Evolutionary conservation across 2,329 filamentous ascomycete species (phyloP).

Genomic region (Rutstroemia sydowiana): DNA sequence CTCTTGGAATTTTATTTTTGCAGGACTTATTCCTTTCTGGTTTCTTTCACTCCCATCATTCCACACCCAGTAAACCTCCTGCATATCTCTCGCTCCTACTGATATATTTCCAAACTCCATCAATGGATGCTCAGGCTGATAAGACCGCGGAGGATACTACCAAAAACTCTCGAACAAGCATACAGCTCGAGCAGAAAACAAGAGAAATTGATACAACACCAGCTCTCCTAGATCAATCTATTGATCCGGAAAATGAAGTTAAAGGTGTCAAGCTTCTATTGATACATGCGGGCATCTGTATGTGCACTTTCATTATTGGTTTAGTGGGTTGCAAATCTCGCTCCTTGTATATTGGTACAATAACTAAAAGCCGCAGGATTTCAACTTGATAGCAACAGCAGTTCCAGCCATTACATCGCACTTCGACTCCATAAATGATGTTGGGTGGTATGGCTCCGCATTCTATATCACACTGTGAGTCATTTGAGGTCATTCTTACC

Average conservation of each 20-base stretch:
- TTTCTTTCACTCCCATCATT: not conserved
- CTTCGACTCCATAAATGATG: constrained; percentile 31
- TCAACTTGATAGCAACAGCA: constrained; percentile 17
- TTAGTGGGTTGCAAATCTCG: not conserved
- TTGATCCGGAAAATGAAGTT: constrained; percentile 7
- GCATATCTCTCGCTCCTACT: not conserved
- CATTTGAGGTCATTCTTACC: constrained; percentile 12
- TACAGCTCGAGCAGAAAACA: not conserved
- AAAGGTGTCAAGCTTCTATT: constrained; percentile 1
- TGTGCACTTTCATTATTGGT: constrained; percentile 5
- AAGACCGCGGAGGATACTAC: not conserved
- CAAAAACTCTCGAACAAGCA: not conserved
- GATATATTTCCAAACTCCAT: not conserved
- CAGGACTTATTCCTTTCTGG: not conserved
- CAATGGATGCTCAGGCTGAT: not conserved
- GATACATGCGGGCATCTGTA: constrained; percentile 2
- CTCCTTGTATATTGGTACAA: not conserved
- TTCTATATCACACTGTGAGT: constrained; percentile 27
- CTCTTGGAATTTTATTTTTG: too few relatives aligned
- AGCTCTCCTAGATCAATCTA: not conserved
- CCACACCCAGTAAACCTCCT: not conserved
- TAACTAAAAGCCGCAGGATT: not conserved
- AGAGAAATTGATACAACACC: not conserved
- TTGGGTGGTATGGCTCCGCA: constrained; percentile 32
- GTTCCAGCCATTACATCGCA: constrained; percentile 33